Conservation (phyloP, 345 rosid genomes). For the Gossypium raimondii region DNA sequence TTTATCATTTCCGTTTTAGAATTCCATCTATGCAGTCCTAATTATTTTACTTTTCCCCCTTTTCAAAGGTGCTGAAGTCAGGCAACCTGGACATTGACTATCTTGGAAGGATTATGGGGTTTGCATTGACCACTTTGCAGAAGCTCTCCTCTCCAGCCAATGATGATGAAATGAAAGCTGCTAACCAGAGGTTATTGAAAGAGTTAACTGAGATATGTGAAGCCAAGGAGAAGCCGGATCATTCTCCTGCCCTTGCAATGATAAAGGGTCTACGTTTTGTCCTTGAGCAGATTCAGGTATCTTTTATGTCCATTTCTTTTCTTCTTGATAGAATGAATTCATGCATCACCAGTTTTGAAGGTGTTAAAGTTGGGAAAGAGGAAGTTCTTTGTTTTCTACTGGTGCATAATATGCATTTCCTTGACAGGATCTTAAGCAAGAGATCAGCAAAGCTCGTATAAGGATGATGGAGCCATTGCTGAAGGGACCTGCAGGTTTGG, state of each 20-base stretch:
- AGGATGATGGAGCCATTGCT: constrained; percentile 68
- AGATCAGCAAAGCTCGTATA: constrained; percentile 74
- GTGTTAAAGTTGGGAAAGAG: not conserved
- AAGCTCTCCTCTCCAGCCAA: constrained; percentile 77
- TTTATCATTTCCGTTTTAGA: not conserved
- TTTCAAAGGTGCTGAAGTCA: constrained; percentile 56
- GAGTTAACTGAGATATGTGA: constrained; percentile 59
- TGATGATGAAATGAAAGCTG: constrained; percentile 56
- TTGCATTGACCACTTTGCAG: constrained; percentile 63
- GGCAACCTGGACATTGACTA: constrained; percentile 68
- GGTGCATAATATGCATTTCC: not conserved
- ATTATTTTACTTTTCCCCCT: constrained; percentile 7
- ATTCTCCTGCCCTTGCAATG: constrained; percentile 54
- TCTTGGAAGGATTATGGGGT: constrained; percentile 71
- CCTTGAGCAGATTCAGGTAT: constrained; percentile 83
- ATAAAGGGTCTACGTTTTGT: constrained; percentile 77
- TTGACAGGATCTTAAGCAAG: constrained; percentile 59
- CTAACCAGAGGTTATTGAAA: constrained; percentile 44
- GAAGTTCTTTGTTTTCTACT: not conserved
- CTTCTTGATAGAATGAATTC: not conserved
- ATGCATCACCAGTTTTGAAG: not conserved
- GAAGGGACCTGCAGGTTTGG: constrained; percentile 79
- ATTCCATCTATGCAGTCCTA: constrained; percentile 1
- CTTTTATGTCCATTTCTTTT: not conserved
- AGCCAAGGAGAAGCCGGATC: constrained; percentile 37